Conservation (phyloP, 2,329 filamentous ascomycete genomes). For the Exophiala bonariae region DNA sequence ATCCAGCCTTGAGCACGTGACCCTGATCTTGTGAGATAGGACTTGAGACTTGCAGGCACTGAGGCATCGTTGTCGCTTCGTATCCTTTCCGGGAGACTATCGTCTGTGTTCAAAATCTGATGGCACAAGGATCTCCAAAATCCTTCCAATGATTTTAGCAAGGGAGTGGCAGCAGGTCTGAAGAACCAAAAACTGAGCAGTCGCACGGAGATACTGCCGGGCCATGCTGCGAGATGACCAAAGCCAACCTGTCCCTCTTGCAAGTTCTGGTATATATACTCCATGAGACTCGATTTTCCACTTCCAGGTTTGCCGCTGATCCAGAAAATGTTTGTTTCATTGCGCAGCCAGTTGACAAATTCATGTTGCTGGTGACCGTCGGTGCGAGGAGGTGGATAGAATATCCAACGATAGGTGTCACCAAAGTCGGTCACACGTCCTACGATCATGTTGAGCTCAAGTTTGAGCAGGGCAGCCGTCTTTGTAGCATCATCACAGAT, state of each 20-base stretch:
- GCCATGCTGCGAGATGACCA: constrained; percentile 9
- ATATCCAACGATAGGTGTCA: constrained; percentile 11
- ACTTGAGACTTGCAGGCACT: constrained; percentile 4
- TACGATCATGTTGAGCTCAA: constrained; percentile 16
- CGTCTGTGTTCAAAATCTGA: constrained; percentile 6
- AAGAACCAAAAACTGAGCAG: constrained; percentile 15
- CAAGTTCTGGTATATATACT: constrained; percentile 17
- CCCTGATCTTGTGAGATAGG: constrained; percentile 3
- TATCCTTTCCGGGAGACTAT: constrained; percentile 4
- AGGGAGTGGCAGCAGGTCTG: constrained; percentile 8
- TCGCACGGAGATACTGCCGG: neutral
- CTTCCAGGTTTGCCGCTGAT: constrained; percentile 29
- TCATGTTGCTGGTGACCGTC: neutral
- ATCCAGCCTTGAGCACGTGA: constrained; percentile 8
- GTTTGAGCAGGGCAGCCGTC: constrained; percentile 6
- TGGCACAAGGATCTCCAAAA: constrained; percentile 14
- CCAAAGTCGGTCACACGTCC: constrained; percentile 8
- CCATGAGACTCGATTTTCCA: constrained; percentile 28
- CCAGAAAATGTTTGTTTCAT: constrained; percentile 18
- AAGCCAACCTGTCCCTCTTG: neutral
- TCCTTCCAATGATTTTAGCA: constrained; percentile 11
- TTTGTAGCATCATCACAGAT: constrained; percentile 1
- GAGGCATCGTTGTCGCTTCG: neutral
- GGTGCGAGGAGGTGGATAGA: neutral
- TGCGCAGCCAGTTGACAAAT: constrained; percentile 10